phyloP scores from a whole-genome alignment of 192 early-diverging fungal species.

The Entophlyctis luteolus region DNA sequence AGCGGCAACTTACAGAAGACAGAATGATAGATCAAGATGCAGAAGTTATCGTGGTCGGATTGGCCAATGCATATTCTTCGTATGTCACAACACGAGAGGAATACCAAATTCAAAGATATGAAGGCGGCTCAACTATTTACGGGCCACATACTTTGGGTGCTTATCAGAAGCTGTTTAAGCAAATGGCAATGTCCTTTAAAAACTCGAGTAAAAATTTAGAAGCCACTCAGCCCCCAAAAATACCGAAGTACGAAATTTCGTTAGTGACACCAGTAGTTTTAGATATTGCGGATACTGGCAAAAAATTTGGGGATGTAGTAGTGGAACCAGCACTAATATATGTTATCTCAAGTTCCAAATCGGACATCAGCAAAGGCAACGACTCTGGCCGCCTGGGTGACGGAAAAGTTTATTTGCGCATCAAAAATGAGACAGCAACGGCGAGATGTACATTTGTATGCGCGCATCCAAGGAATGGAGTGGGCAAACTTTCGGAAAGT shows the following conservation, averaged over 20 bases:
- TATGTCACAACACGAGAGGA: conserved; percentile 46
- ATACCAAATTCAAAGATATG: conserved; percentile 60
- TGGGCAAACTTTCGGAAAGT: neutral
- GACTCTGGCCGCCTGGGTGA: neutral
- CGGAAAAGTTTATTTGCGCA: neutral
- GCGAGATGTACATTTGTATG: conserved; percentile 36
- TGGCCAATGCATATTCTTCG: conserved; percentile 56
- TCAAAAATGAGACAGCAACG: conserved; percentile 18
- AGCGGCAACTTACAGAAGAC: conserved; percentile 35
- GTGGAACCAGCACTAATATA: conserved; percentile 19
- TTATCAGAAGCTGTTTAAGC: conserved; percentile 49
- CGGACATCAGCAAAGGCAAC: neutral
- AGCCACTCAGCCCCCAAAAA: neutral
- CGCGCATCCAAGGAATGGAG: conserved; percentile 48
- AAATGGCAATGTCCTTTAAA: conserved; percentile 46
- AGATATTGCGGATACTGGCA: conserved; percentile 30
- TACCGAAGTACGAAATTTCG: conserved; percentile 24
- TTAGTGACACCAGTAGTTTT: conserved; percentile 33
- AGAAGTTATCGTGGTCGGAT: conserved; percentile 46
- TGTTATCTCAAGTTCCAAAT: neutral
- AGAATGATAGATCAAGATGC: conserved; percentile 38
- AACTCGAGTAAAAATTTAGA: neutral
- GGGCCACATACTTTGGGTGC: conserved; percentile 55
- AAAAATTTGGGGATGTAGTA: conserved; percentile 33
- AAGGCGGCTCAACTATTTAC: conserved; percentile 57